Conservation (phyloP, 768 basidiomycete species). For the Russula earlei region DNA sequence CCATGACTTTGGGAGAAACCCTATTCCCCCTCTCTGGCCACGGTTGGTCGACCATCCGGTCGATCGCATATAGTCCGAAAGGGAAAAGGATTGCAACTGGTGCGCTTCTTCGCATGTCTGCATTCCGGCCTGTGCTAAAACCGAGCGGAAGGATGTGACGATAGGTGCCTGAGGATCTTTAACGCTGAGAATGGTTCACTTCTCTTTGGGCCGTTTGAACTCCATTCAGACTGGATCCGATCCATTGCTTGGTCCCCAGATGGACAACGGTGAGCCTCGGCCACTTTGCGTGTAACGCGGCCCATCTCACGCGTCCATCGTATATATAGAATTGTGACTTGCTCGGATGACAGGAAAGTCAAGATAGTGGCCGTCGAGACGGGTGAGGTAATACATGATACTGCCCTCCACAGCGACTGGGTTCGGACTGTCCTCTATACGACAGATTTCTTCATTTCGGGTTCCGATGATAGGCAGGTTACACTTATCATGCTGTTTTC, state of each 20-base stretch:
- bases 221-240: conserved; percentile 18
- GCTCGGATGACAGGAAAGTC: conserved; percentile 12
- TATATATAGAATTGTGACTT: conserved; percentile 5
- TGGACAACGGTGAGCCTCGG: not conserved
- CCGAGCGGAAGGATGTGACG: conserved; percentile 10
- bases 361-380: conserved; percentile 6
- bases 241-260: conserved; percentile 26
- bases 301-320: not conserved
- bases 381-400: not conserved
- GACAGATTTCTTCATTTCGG: not conserved
- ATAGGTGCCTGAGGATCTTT: conserved; percentile 22
- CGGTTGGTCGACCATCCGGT: not conserved
- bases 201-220: conserved; percentile 15
- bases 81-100: conserved; percentile 16
- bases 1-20: not conserved
- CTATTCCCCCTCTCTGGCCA: conserved; percentile 2
- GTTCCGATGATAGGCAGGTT: conserved; percentile 7
- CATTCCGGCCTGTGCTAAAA: not conserved
- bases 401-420: conserved; percentile 10
- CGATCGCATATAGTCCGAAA: not conserved
- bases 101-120: not conserved
- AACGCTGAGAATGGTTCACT: conserved; percentile 21
- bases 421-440: conserved; percentile 1
- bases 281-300: not conserved
- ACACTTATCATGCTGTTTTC: not conserved